Conservation (phyloP, 2,329 filamentous ascomycete species). For the Epichloe festucae region DNA sequence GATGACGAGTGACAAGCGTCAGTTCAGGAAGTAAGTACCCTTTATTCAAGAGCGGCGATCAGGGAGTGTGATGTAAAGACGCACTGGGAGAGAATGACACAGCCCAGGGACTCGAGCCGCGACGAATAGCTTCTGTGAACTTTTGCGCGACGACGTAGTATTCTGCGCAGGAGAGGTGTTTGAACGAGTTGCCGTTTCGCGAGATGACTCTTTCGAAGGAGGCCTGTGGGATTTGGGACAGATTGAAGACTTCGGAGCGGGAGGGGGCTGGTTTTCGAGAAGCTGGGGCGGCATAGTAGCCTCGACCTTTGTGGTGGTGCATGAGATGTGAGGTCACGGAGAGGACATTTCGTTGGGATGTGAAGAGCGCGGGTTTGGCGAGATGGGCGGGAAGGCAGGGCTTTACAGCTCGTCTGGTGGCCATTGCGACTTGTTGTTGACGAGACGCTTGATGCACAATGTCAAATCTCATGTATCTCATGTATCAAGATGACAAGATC, state of each 20-base stretch:
- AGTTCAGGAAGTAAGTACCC: background rate
- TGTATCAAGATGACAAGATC: background rate
- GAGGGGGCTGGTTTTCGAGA: background rate
- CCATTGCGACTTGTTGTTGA: background rate
- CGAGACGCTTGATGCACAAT: background rate
- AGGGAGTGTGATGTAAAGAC: slow-evolving; percentile 3
- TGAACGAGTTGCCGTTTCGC: slow-evolving; percentile 7
- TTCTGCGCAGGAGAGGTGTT: slow-evolving; percentile 9
- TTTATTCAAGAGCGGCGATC: background rate
- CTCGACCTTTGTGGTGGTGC: background rate
- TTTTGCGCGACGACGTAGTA: slow-evolving; percentile 13
- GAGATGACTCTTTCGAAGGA: slow-evolving; percentile 12
- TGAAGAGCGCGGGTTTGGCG: background rate
- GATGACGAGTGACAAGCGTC: background rate
- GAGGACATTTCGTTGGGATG: background rate
- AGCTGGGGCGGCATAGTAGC: slow-evolving; percentile 6
- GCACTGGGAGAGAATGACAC: slow-evolving; percentile 13
- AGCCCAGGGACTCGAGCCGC: slow-evolving; percentile 10
- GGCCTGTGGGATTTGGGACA: slow-evolving; percentile 12
- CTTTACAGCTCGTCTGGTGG: background rate
- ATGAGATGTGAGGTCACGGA: background rate
- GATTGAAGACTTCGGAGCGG: slow-evolving; percentile 9
- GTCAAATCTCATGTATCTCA: background rate
- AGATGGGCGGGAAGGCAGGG: background rate
- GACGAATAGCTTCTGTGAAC: slow-evolving; percentile 12